phyloP scores from a whole-genome alignment of 495 filamentous ascomycete genomes.

The Penicillium argentinense region DNA sequence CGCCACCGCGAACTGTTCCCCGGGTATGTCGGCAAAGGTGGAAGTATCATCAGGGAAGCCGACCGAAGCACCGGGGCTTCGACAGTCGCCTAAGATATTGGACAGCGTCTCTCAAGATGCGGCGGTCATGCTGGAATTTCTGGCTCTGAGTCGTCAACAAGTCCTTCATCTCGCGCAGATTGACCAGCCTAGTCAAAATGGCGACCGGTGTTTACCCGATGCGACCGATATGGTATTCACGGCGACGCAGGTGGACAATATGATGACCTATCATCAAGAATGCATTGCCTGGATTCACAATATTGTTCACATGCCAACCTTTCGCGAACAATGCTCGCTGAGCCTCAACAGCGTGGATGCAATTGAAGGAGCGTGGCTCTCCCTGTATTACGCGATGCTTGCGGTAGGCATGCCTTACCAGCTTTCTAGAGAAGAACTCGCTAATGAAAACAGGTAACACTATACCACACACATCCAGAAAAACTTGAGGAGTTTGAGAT shows the following conservation, averaged over 20 bases:
- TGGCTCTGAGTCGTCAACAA: constrained; percentile 8
- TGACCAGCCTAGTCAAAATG: not conserved
- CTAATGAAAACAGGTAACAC: not conserved
- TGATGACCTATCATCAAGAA: constrained; percentile 7
- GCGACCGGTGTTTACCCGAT: not conserved
- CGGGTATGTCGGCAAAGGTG: not conserved
- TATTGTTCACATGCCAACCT: constrained; percentile 17
- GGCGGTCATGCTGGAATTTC: constrained; percentile 11
- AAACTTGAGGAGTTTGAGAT: not conserved
- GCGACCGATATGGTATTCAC: not conserved
- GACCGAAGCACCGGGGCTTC: not conserved
- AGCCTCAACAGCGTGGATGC: not conserved
- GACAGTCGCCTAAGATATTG: not conserved
- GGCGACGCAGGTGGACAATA: not conserved
- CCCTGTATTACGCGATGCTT: not conserved
- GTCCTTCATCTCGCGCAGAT: not conserved
- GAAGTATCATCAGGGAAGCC: not conserved
- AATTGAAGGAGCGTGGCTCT: not conserved
- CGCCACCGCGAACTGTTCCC: no score
- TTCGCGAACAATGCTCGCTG: constrained; percentile 4
- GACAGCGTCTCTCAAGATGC: constrained; percentile 3
- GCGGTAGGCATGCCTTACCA: not conserved
- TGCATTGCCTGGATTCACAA: constrained; percentile 15
- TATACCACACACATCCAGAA: not conserved
- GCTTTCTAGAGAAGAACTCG: not conserved